phyloP scores from a whole-genome alignment of 2,329 filamentous ascomycete species.

The Claviceps sp. region DNA sequence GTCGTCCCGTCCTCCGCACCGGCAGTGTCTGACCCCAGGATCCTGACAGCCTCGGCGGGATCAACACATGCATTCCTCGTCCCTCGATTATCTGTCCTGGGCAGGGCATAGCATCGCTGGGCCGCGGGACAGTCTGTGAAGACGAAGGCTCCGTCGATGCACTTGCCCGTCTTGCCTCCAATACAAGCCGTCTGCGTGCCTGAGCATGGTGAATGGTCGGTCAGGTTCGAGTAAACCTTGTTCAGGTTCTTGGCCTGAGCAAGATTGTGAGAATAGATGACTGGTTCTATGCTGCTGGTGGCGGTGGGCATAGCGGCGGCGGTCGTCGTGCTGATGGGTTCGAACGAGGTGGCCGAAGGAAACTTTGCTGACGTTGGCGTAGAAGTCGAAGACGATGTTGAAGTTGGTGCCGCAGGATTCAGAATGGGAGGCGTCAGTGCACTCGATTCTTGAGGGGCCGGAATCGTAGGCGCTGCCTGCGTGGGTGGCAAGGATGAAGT shows the following conservation, averaged over 20 bases:
- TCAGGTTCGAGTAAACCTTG: slow-evolving; percentile 29
- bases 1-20: slow-evolving; percentile 1
- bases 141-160: slow-evolving; percentile 28
- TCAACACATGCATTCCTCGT: slow-evolving; percentile 36
- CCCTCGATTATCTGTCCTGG: slow-evolving; percentile 33
- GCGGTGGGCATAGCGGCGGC: slow-evolving; percentile 27
- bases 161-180: slow-evolving; percentile 33
- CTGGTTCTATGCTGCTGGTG: slow-evolving; percentile 27
- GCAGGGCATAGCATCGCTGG: slow-evolving; percentile 38
- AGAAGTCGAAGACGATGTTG: background rate
- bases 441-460: too few species aligned
- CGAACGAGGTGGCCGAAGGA: slow-evolving; percentile 6
- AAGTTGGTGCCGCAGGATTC: background rate
- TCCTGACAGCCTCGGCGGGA: slow-evolving; percentile 22
- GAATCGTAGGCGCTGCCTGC: too few species aligned
- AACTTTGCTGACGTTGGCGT: slow-evolving; percentile 1
- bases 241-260: slow-evolving; percentile 33
- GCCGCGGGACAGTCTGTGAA: slow-evolving; percentile 24
- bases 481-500: too few species aligned
- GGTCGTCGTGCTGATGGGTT: slow-evolving; percentile 24
- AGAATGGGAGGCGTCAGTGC: background rate
- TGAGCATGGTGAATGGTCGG: slow-evolving; percentile 31
- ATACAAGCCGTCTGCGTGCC: slow-evolving; percentile 39
- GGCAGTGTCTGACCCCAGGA: slow-evolving; percentile 24
- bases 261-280: slow-evolving; percentile 31